A percentile compares a stretch with the other conserved stretches of the same genome.
Conservation (phyloP, 164 flowering plant genomes). For the Nelumbo lutea region DNA sequence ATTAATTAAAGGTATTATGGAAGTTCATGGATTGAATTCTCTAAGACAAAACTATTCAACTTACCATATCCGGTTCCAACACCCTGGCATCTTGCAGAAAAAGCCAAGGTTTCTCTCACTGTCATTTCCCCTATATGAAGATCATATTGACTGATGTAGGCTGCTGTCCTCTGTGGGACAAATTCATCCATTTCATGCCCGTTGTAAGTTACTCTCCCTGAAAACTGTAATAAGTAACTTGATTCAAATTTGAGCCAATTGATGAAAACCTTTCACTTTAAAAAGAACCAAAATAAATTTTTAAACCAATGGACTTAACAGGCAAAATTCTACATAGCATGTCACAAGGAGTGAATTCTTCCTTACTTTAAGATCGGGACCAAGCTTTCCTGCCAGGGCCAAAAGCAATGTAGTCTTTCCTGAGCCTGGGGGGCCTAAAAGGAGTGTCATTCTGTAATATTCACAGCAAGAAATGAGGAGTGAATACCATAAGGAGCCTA, state of each 20-base stretch:
- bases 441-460: conserved; percentile 24
- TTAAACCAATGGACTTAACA: neutral
- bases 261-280: neutral
- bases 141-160: conserved; percentile 64
- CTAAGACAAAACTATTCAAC: neutral
- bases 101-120: conserved; percentile 20
- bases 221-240: conserved; percentile 23
- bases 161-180: conserved; percentile 60
- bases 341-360: no score
- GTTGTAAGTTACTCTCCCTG: conserved; percentile 63
- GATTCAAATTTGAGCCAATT: neutral
- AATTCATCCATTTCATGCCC: conserved; percentile 66
- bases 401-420: no score
- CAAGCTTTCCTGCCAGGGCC: conserved; percentile 35
- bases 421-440: no score
- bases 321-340: no score
- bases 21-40: no score
- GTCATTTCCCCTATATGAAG: neutral
- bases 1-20: no score
- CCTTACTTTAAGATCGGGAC: conserved; percentile 29
- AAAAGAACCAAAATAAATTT: neutral
- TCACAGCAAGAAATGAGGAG: neutral
- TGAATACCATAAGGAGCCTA: neutral
- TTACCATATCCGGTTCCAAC: no score
- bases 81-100: conserved; percentile 32